Percentiles rank a stretch among this genome's conserved stretches.
phyloP scores from a whole-genome alignment of 495 filamentous ascomycete species.

The Penicillium soppii region DNA sequence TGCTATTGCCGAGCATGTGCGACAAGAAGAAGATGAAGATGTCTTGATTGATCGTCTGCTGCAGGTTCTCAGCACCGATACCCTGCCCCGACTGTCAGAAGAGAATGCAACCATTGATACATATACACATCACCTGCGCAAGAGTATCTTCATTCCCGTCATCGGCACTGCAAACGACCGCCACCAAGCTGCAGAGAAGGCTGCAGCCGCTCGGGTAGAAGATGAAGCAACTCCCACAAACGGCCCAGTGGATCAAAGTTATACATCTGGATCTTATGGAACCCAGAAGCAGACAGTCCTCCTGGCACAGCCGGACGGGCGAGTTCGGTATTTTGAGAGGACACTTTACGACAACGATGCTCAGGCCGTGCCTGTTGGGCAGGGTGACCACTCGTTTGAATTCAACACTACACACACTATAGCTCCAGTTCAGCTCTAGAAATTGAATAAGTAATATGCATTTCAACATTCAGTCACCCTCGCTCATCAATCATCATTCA shows the following conservation, averaged over 20 bases:
- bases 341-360: constrained; percentile 73
- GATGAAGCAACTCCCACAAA: constrained; percentile 20
- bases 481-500: background rate
- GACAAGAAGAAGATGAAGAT: constrained; percentile 54
- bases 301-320: constrained; percentile 71
- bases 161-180: constrained; percentile 57
- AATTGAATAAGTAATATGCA: background rate
- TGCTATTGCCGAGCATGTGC: constrained; percentile 47
- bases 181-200: constrained; percentile 36
- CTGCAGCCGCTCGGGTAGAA: constrained; percentile 44
- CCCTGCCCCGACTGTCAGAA: constrained; percentile 58
- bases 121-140: constrained; percentile 66
- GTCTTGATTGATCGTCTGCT: constrained; percentile 71
- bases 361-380: constrained; percentile 54
- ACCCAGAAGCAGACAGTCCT: constrained; percentile 91
- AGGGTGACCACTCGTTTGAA: constrained; percentile 56
- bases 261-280: constrained; percentile 62
- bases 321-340: constrained; percentile 79
- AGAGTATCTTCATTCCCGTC: constrained; percentile 83
- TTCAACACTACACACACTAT: constrained; percentile 26
- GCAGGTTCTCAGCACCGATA: constrained; percentile 66
- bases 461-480: background rate
- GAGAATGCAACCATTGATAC: constrained; percentile 60
- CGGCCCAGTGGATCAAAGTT: constrained; percentile 25
- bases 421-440: background rate